Conservation (phyloP, 805 yeast species). For the Blastobotrys peoriensis region DNA sequence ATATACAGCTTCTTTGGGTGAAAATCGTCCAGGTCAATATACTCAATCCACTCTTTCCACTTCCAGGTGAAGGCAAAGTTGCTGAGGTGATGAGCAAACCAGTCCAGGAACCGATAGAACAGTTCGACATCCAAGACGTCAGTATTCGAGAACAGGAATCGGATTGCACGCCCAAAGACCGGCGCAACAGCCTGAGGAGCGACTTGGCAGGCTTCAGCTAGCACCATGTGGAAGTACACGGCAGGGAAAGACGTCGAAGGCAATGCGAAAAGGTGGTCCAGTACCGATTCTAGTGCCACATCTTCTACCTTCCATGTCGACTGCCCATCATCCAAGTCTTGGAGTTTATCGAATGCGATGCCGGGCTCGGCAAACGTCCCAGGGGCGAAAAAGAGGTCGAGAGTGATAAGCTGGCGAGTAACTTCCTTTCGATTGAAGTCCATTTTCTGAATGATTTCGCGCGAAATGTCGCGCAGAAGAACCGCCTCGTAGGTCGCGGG, state of each 20-base stretch:
- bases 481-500: constrained; percentile 47
- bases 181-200: constrained; percentile 85
- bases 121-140: constrained; percentile 70
- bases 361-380: constrained; percentile 68
- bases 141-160: constrained; percentile 68
- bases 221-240: constrained; percentile 76
- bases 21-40: constrained; percentile 39
- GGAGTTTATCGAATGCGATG: constrained; percentile 65
- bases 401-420: constrained; percentile 69
- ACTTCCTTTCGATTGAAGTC: constrained; percentile 88
- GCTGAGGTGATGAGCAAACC: constrained; percentile 91
- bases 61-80: constrained; percentile 96
- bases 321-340: constrained; percentile 27
- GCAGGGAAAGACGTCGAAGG: constrained; percentile 61
- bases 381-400: constrained; percentile 66
- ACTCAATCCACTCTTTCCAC: constrained; percentile 86
- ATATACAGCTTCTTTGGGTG: constrained; percentile 75
- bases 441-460: constrained; percentile 69
- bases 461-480: constrained; percentile 65
- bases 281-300: constrained; percentile 73
- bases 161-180: constrained; percentile 85
- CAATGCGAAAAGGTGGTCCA: constrained; percentile 69
- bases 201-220: constrained; percentile 81
- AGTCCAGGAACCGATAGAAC: constrained; percentile 65
- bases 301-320: constrained; percentile 93